Conservation (phyloP, 75 land plant species). For the Selaginella tamariscina region DNA sequence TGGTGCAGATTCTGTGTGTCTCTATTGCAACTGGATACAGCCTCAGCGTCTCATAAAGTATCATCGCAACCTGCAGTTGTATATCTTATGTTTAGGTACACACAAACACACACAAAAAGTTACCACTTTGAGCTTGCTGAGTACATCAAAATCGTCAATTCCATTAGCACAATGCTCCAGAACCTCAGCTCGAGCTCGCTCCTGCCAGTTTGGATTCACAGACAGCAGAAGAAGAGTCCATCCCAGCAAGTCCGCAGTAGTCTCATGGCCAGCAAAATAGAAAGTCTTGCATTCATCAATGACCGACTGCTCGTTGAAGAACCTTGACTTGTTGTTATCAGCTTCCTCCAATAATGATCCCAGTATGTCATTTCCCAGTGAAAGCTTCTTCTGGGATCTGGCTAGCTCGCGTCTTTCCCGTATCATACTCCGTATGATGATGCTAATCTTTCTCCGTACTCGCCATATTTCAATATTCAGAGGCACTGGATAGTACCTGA, state of each 20-base stretch:
- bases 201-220: conserved; percentile 33
- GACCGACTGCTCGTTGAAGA: neutral
- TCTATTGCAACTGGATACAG: neutral
- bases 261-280: conserved; percentile 40
- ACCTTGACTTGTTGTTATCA: neutral
- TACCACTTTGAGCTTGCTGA: conserved; percentile 14
- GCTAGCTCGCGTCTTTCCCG: neutral
- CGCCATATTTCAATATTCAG: neutral
- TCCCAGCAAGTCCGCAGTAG: conserved; percentile 27
- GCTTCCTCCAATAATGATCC: neutral
- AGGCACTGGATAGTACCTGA: neutral
- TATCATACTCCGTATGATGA: neutral
- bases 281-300: conserved; percentile 41
- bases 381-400: neutral
- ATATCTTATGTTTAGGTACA: neutral
- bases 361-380: neutral
- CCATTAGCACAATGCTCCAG: conserved; percentile 21
- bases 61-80: neutral
- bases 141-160: neutral
- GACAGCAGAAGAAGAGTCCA: conserved; percentile 31
- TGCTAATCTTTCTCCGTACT: neutral
- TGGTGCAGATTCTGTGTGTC: neutral
- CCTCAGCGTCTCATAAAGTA: neutral
- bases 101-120: neutral
- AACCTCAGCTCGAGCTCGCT: conserved; percentile 21